Evolutionary conservation across 225 moss, liverwort and hornwort genomes (phyloP), one percentile per base, ranked within the genome.

Genomic region (Marchantia polymorpha): DNA sequence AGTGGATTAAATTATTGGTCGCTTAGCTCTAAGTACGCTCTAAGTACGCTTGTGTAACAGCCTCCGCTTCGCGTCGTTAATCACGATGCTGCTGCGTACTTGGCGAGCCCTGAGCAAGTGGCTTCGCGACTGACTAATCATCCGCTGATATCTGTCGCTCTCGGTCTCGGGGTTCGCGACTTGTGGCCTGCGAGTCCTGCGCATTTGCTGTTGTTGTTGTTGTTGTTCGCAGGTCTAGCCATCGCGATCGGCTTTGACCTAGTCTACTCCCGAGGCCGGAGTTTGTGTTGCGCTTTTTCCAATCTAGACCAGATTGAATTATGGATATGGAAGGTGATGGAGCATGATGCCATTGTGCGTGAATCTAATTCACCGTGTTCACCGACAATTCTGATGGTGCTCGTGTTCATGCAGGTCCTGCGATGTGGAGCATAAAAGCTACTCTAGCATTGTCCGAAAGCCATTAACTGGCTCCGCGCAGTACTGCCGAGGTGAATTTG

Each of bases 291-390:
- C 67, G n/a, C 30, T 67, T 67, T 67, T 67, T 19, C 19, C 0
- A 6, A 67, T 67, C 67, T 67, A 29, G 67, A 29, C 29, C 67
- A 31, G 67, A 67, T 67, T 29, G 67, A 31, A 67, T 67, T 67
- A 67, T 67, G 67, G 67, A 67, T 67, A 67, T 67, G 30, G 67
- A 12, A 67, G 25, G 29, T 67, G 67, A 67, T 64, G 64, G 25
- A 23, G 10, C n/a, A 64, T 67, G 31, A 67, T 67, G 67, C 29
- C 30, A 27, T 10, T 8, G 67, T 67, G 67, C 15, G 67, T 16
- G 29, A 61, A 61, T 31, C 67, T 11, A 29, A 26, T 31, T 31
- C 6, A 30, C 67, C 5, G 30, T 8, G 67, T 67, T 12, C 67
- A 67, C 67, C 67, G 67, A 61, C 61, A 61, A 60, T 23, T 7